A percentile compares a stretch with the other conserved stretches of the same genome.
phyloP scores from a whole-genome alignment of 371 early-diverging fungal species.

The Fennellomyces sp. region DNA sequence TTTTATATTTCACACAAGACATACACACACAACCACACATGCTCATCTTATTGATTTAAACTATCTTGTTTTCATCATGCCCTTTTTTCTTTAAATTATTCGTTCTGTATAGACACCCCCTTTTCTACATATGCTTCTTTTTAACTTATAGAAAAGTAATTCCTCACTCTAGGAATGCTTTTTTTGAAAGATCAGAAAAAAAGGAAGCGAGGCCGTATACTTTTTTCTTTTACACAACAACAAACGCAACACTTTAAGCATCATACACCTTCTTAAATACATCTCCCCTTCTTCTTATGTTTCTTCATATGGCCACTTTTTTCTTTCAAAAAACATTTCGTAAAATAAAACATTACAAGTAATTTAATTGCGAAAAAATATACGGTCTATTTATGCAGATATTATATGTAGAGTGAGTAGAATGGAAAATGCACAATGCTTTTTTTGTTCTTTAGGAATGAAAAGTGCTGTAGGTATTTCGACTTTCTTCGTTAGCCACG shows the following conservation, averaged over 20 bases:
- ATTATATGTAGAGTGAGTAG: neutral
- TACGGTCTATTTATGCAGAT: neutral
- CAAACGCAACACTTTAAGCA: neutral
- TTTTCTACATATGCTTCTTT: conserved; percentile 3
- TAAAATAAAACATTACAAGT: too few relatives aligned
- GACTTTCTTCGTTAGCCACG: conserved; percentile 5
- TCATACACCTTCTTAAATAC: neutral
- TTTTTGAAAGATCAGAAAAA: conserved; percentile 3
- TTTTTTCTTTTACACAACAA: conserved; percentile 3
- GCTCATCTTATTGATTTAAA: neutral
- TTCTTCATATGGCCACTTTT: neutral
- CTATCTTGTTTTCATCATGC: conserved; percentile 7
- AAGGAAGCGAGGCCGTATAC: conserved; percentile 9
- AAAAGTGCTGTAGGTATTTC: conserved; percentile 18
- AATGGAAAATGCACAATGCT: neutral
- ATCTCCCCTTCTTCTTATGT: neutral
- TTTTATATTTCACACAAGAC: neutral
- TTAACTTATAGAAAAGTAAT: too few relatives aligned
- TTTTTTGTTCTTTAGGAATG: conserved; percentile 3
- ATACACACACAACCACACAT: neutral
- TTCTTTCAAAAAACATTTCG: neutral
- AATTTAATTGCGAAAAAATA: neutral
- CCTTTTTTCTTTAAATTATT: conserved; percentile 2
- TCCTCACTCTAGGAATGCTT: too few relatives aligned
- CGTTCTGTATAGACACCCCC: neutral